Evolutionary conservation across 2,329 filamentous ascomycete genomes (phyloP).

Genomic region (Penicillium hordei): DNA sequence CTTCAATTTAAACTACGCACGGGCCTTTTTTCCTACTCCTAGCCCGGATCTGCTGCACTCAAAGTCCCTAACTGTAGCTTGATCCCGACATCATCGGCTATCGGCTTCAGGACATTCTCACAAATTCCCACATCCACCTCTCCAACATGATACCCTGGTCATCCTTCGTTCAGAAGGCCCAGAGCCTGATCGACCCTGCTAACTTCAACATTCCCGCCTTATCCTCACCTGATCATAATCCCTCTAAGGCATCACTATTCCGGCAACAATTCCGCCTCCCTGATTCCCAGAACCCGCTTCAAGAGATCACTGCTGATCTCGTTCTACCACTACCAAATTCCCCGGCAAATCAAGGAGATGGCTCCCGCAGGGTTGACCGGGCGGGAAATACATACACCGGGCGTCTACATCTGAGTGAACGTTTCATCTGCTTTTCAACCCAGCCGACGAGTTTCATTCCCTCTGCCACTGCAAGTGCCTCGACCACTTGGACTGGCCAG

Average conservation of each 20-base stretch:
- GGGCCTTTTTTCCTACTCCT: constrained; percentile 25
- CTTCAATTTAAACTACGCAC: constrained; percentile 17
- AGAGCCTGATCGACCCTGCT: constrained; percentile 89
- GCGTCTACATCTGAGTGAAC: constrained; percentile 89
- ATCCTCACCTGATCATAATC: constrained; percentile 72
- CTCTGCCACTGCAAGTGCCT: constrained; percentile 74
- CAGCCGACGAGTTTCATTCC: constrained; percentile 83
- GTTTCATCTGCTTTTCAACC: constrained; percentile 95
- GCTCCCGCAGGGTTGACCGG: constrained; percentile 56
- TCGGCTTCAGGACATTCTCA: constrained; percentile 4
- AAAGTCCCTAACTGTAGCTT: constrained; percentile 28
- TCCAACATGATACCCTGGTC: constrained; percentile 62
- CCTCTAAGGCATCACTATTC: constrained; percentile 89
- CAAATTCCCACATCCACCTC: constrained; percentile 8
- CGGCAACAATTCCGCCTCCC: constrained; percentile 95
- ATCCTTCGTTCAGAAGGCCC: constrained; percentile 90
- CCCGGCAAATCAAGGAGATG: constrained; percentile 60
- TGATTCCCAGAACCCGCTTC: constrained; percentile 84
- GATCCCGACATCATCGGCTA: constrained; percentile 22
- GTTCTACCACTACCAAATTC: constrained; percentile 73
- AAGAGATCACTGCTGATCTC: constrained; percentile 95
- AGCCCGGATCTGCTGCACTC: constrained; percentile 21
- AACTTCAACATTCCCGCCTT: constrained; percentile 72
- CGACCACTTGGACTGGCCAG: constrained; percentile 84
- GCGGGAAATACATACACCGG: constrained; percentile 83